Percentiles rank a stretch among this genome's conserved stretches.
These are phyloP conservation scores for Exserohilum turcica DNA, from an alignment of 2,329 filamentous ascomycete species.

Conservation along the genomic window DNA sequence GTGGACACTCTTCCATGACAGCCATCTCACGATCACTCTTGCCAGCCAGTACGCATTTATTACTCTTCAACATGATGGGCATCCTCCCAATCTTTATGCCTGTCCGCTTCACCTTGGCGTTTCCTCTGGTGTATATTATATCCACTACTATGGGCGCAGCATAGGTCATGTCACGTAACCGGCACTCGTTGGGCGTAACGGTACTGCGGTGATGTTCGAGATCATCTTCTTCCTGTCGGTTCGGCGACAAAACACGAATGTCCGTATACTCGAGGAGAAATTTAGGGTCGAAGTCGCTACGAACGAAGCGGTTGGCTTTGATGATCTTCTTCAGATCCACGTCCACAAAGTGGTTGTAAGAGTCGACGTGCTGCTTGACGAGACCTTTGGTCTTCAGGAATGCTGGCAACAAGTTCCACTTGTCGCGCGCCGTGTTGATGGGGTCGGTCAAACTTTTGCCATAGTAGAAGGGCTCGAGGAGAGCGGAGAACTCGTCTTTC, in stretches of 20 bases:
- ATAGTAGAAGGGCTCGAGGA: slow-evolving; percentile 73
- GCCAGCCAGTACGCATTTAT: slow-evolving; percentile 83
- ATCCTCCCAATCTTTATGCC: slow-evolving; percentile 83
- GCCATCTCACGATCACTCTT: slow-evolving; percentile 90
- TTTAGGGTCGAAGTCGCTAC: slow-evolving; percentile 88
- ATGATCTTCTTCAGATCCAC: slow-evolving; percentile 97
- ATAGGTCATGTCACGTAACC: slow-evolving; percentile 96
- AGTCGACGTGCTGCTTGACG: slow-evolving; percentile 97
- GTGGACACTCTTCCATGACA: slow-evolving; percentile 88
- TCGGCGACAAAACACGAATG: slow-evolving; percentile 83
- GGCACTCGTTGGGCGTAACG: slow-evolving; percentile 93
- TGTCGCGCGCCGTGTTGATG: slow-evolving; percentile 77
- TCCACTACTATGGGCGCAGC: slow-evolving; percentile 92
- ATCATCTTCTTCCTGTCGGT: slow-evolving; percentile 76
- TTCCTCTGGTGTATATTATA: slow-evolving; percentile 85
- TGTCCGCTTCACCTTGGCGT: slow-evolving; percentile 73
- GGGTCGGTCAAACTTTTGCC: slow-evolving; percentile 70
- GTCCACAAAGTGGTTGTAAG: slow-evolving; percentile 97
- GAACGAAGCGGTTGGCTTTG: slow-evolving; percentile 83
- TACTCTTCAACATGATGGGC: slow-evolving; percentile 96
- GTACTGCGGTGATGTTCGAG: slow-evolving; percentile 55
- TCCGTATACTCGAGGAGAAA: slow-evolving; percentile 93
- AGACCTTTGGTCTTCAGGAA: slow-evolving; percentile 97
- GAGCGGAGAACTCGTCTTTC: slow-evolving; percentile 63
- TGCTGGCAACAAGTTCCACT: slow-evolving; percentile 96